These are phyloP conservation scores for Hyaloraphidium curvatum DNA, from an alignment of 192 early-diverging fungal genomes.

Conservation along the genomic window DNA sequence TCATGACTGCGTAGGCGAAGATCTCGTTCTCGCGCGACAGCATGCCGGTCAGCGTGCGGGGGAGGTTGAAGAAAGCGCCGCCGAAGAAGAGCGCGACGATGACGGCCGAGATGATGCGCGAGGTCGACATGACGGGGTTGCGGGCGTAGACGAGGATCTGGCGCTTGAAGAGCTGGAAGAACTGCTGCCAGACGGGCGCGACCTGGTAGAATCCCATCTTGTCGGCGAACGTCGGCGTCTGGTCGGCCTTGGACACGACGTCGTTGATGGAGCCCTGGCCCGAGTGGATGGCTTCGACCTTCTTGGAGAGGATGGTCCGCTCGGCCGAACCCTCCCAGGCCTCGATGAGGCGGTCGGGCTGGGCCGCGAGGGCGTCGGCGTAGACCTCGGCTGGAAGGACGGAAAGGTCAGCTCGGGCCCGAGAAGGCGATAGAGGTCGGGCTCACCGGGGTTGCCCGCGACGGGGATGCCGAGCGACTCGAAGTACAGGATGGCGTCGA, in stretches of 20 bases:
- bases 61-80: conserved; percentile 6
- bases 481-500: not conserved
- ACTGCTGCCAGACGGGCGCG: not conserved
- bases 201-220: conserved; percentile 7
- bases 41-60: too few species aligned
- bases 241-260: not conserved
- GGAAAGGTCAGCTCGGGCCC: too few species aligned
- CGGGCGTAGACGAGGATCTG: conserved; percentile 3
- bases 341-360: conserved; percentile 3
- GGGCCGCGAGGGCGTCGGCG: conserved; percentile 5
- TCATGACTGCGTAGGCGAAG: not conserved
- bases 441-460: not conserved
- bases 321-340: not conserved
- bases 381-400: too few species aligned
- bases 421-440: too few species aligned
- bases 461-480: conserved; percentile 3
- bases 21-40: too few species aligned
- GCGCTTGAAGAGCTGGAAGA: not conserved
- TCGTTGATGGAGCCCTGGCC: conserved; percentile 6
- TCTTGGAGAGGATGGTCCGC: not conserved
- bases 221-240: not conserved
- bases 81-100: conserved; percentile 6
- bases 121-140: conserved; percentile 6
- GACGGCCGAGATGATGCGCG: conserved; percentile 6
- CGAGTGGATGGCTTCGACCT: conserved; percentile 3